Conservation (phyloP, 805 yeast species). For the Starmerella bacillaris region DNA sequence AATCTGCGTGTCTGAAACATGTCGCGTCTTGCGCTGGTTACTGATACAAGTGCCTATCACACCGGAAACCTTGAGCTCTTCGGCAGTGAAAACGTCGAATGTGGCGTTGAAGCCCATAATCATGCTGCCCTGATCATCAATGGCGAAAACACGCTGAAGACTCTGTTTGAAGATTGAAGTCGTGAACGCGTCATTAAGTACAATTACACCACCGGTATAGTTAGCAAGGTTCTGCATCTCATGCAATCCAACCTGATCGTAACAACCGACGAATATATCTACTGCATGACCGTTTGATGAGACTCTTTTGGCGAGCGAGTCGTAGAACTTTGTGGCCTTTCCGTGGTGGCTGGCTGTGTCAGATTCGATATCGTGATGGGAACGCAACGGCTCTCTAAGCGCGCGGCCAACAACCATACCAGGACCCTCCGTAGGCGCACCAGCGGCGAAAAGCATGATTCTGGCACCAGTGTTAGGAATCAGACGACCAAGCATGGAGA, state of each 20-base stretch:
- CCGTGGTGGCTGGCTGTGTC: slow-evolving; percentile 76
- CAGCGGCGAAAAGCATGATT: slow-evolving; percentile 77
- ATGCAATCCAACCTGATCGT: slow-evolving; percentile 85
- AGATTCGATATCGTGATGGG: slow-evolving; percentile 90
- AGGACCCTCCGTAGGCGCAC: slow-evolving; percentile 88
- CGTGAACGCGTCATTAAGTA: slow-evolving; percentile 81
- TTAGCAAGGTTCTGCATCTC: slow-evolving; percentile 81
- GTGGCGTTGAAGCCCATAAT: slow-evolving; percentile 82
- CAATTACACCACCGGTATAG: slow-evolving; percentile 75
- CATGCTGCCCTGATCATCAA: slow-evolving; percentile 73
- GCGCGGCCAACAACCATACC: slow-evolving; percentile 86
- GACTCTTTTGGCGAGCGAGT: slow-evolving; percentile 50
- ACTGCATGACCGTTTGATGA: slow-evolving; percentile 60
- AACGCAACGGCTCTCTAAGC: slow-evolving; percentile 87
- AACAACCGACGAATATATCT: slow-evolving; percentile 86
- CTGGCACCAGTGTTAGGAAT: slow-evolving; percentile 78
- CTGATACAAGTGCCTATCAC: slow-evolving; percentile 85
- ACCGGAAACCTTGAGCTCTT: slow-evolving; percentile 78
- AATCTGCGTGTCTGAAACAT: slow-evolving; percentile 77
- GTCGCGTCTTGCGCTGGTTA: slow-evolving; percentile 36
- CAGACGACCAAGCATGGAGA: slow-evolving; percentile 61
- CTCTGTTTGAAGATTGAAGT: slow-evolving; percentile 90
- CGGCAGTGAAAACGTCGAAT: slow-evolving; percentile 70
- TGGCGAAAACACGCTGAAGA: slow-evolving; percentile 66
- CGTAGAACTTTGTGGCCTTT: slow-evolving; percentile 70